phyloP scores from a whole-genome alignment of 1,284 basidiomycete genomes.

The Ustilago shanxiensis region DNA sequence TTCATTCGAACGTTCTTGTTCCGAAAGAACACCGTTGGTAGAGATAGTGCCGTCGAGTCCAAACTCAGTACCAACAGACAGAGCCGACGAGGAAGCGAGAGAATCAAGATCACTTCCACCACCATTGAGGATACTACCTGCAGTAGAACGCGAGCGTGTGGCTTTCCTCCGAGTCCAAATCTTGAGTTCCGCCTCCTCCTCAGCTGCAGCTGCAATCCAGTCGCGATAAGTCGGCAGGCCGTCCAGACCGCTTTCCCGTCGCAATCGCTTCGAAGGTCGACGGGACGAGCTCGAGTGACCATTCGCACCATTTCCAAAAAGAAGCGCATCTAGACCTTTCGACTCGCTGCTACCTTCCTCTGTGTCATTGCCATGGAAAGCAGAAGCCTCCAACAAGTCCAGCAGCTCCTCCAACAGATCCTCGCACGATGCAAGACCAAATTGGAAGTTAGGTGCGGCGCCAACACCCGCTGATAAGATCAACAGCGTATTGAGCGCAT shows the following conservation, averaged over 20 bases:
- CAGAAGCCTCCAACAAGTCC: slow-evolving; percentile 85
- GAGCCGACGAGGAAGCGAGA: slow-evolving; percentile 11
- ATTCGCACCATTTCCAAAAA: slow-evolving; percentile 6
- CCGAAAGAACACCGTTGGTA: slow-evolving; percentile 38
- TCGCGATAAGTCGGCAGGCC: slow-evolving; percentile 55
- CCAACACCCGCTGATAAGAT: slow-evolving; percentile 78
- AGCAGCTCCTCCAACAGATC: slow-evolving; percentile 89
- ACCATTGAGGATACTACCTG: slow-evolving; percentile 25
- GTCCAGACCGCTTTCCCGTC: slow-evolving; percentile 49
- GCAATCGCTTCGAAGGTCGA: slow-evolving; percentile 21
- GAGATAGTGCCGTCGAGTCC: slow-evolving; percentile 27
- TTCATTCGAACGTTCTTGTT: slow-evolving; percentile 48
- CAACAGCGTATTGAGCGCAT: slow-evolving; percentile 89
- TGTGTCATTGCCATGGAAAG: slow-evolving; percentile 74
- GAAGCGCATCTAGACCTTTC: slow-evolving; percentile 3
- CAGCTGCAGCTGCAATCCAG: slow-evolving; percentile 58
- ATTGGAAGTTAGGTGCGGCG: slow-evolving; percentile 76
- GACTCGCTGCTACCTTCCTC: slow-evolving; percentile 70
- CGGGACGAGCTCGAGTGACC: not conserved
- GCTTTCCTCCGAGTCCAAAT: slow-evolving; percentile 48
- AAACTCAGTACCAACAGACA: slow-evolving; percentile 9
- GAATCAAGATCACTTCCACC: slow-evolving; percentile 23
- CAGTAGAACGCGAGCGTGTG: slow-evolving; percentile 30
- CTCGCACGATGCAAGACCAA: slow-evolving; percentile 78
- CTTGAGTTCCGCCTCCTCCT: slow-evolving; percentile 62